These are phyloP conservation scores for Myrica gale DNA, from an alignment of 306 rosid species.

Conservation along the genomic window DNA sequence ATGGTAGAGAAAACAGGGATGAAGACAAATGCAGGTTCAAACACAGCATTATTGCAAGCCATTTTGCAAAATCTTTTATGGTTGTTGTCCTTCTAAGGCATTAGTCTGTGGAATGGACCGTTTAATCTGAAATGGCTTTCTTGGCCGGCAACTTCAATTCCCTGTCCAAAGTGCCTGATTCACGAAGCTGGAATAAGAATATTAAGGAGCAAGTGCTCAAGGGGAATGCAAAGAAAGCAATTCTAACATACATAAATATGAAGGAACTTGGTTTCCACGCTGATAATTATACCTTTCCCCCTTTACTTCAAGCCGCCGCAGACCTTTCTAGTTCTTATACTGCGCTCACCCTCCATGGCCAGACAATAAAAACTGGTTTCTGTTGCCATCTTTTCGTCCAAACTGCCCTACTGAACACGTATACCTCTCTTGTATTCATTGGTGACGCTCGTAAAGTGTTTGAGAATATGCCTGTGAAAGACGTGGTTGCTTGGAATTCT, in stretches of 20 bases:
- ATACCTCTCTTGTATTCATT: background rate
- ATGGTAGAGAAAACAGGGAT: too few species aligned
- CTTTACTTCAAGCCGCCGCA: conserved; percentile 31
- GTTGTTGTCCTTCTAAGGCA: too few species aligned
- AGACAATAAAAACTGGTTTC: conserved; percentile 25
- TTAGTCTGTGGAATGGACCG: too few species aligned
- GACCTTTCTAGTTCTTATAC: background rate
- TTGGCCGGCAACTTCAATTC: conserved; percentile 12
- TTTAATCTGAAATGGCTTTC: conserved; percentile 21
- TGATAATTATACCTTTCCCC: conserved; percentile 34
- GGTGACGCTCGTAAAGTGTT: conserved; percentile 27
- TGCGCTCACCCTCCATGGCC: conserved; percentile 28
- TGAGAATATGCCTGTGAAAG: conserved; percentile 32
- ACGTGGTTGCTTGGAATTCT: conserved; percentile 35
- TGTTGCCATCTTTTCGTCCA: conserved; percentile 24
- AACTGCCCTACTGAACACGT: conserved; percentile 26
- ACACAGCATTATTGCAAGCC: too few species aligned
- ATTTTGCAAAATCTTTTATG: too few species aligned
- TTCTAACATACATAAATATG: conserved; percentile 24
- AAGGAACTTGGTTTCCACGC: conserved; percentile 26
- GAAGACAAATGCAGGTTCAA: too few species aligned
- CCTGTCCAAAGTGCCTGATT: conserved; percentile 9
- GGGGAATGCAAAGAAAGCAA: conserved; percentile 23
- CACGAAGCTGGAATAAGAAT: conserved; percentile 23
- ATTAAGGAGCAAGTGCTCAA: conserved; percentile 23